Percentiles rank a stretch among this genome's conserved stretches.
Conservation (phyloP, 257 asterid genomes). For the Plectranthus barbatus region DNA sequence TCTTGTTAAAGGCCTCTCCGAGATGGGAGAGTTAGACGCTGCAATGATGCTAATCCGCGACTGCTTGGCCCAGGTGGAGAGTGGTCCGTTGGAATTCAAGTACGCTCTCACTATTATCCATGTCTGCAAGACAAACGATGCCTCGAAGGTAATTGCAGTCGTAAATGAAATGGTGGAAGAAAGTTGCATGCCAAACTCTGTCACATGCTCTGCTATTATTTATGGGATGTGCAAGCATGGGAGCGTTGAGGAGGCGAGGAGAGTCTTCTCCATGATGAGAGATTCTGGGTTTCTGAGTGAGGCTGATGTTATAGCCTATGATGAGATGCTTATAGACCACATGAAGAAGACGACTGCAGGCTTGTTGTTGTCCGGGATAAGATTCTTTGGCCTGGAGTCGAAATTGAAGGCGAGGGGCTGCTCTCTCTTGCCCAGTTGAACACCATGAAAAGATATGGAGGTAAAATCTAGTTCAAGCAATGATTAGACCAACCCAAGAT, state of each 20-base stretch:
- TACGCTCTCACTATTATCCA: conserved; percentile 64
- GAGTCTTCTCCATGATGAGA: conserved; percentile 44
- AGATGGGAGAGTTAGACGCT: conserved; percentile 61
- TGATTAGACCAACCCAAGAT: no score
- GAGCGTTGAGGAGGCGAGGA: conserved; percentile 76
- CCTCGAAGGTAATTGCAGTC: conserved; percentile 47
- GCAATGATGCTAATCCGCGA: conserved; percentile 74
- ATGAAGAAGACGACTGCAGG: conserved; percentile 85
- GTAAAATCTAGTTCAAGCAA: no score
- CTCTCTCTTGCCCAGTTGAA: conserved; percentile 41
- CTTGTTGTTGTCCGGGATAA: conserved; percentile 68
- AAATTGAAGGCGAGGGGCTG: conserved; percentile 65
- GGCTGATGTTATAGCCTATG: conserved; percentile 59
- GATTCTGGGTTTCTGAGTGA: conserved; percentile 46
- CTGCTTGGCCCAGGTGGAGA: conserved; percentile 53
- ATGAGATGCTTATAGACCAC: conserved; percentile 78
- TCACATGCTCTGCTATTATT: conserved; percentile 48
- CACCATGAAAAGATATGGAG: not conserved
- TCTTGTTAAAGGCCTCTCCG: conserved; percentile 60
- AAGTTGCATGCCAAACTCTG: conserved; percentile 35
- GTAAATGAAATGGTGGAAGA: conserved; percentile 68
- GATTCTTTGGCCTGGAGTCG: conserved; percentile 77
- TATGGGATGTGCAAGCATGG: conserved; percentile 86
- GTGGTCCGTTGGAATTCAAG: conserved; percentile 79
- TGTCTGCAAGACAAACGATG: conserved; percentile 62